Conservation (phyloP, 2,329 filamentous ascomycete species). For the Botryotinia globosa region DNA sequence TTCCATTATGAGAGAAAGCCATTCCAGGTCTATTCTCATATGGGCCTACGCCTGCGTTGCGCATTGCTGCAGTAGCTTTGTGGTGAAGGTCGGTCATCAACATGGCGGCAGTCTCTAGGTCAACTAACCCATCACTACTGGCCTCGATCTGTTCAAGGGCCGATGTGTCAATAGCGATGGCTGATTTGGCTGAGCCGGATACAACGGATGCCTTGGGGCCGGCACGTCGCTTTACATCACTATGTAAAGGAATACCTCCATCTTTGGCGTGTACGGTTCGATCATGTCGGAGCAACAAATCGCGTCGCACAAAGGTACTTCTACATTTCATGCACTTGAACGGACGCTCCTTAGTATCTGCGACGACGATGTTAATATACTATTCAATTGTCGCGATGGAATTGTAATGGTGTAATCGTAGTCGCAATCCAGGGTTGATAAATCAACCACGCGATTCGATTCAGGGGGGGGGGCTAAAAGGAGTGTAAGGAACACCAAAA, state of each 20-base stretch:
- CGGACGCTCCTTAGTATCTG: constrained; percentile 97
- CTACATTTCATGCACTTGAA: constrained; percentile 99
- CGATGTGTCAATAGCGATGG: constrained; percentile 78
- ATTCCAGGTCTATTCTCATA: constrained; percentile 60
- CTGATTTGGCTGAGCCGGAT: constrained; percentile 68
- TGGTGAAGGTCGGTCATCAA: constrained; percentile 97
- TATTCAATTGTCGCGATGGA: background rate
- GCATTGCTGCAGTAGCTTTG: constrained; percentile 79
- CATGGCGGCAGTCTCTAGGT: constrained; percentile 97
- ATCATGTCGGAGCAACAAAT: constrained; percentile 93
- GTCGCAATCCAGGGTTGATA: constrained; percentile 6
- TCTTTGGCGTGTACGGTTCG: constrained; percentile 98
- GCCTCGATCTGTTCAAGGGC: constrained; percentile 91
- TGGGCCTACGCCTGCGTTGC: constrained; percentile 49
- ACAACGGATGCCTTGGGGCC: constrained; percentile 65
- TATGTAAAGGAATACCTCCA: constrained; percentile 88
- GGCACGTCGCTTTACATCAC: constrained; percentile 85
- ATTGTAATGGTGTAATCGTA: background rate
- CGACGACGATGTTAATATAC: constrained; percentile 25
- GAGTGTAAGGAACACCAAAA: constrained; percentile 23
- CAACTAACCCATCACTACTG: constrained; percentile 85
- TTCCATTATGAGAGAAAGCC: constrained; percentile 69
- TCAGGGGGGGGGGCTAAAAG: constrained; percentile 24
- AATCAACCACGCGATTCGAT: constrained; percentile 23
- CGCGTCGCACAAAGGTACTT: constrained; percentile 96